Percentiles rank a stretch among this genome's conserved stretches.
Conservation (phyloP, 192 early-diverging fungal genomes). For the Thamnidium elegans region DNA sequence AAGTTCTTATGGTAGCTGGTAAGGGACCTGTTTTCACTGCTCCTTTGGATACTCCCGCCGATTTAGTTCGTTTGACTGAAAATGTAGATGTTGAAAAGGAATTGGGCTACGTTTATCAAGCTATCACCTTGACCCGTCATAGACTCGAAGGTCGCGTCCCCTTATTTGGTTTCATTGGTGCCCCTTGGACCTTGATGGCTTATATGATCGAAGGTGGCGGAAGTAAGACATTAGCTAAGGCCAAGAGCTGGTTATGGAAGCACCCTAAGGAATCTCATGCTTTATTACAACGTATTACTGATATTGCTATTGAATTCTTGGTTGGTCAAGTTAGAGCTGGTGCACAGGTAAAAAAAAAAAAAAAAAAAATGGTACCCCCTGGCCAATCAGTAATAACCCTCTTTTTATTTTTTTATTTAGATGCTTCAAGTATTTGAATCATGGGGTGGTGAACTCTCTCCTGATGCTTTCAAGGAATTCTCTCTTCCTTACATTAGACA, state of each 20-base stretch:
- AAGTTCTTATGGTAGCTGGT: conserved; percentile 89
- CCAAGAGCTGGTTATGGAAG: conserved; percentile 88
- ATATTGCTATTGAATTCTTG: conserved; percentile 82
- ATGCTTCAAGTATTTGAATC: conserved; percentile 97
- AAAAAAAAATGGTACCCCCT: neutral
- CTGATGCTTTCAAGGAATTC: conserved; percentile 76
- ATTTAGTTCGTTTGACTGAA: conserved; percentile 62
- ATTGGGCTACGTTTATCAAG: conserved; percentile 89
- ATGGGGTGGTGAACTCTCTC: conserved; percentile 91
- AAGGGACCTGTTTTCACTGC: conserved; percentile 88
- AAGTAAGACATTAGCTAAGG: conserved; percentile 84
- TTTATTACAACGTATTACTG: conserved; percentile 78
- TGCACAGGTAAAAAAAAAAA: conserved; percentile 68
- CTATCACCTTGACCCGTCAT: conserved; percentile 89
- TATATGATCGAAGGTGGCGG: conserved; percentile 99
- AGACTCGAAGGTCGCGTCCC: conserved; percentile 83
- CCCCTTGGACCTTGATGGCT: conserved; percentile 98
- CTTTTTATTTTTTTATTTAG: conserved; percentile 35
- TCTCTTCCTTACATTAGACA: conserved; percentile 86
- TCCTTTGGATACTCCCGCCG: conserved; percentile 70
- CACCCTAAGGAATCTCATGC: conserved; percentile 71
- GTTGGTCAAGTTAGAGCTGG: conserved; percentile 94
- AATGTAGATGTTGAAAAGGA: conserved; percentile 70
- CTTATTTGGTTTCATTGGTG: conserved; percentile 93
- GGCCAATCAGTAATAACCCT: neutral